These are phyloP conservation scores for Phytophthora tubulina DNA, from an alignment of 352 stramenopile species.

Conservation along the genomic window DNA sequence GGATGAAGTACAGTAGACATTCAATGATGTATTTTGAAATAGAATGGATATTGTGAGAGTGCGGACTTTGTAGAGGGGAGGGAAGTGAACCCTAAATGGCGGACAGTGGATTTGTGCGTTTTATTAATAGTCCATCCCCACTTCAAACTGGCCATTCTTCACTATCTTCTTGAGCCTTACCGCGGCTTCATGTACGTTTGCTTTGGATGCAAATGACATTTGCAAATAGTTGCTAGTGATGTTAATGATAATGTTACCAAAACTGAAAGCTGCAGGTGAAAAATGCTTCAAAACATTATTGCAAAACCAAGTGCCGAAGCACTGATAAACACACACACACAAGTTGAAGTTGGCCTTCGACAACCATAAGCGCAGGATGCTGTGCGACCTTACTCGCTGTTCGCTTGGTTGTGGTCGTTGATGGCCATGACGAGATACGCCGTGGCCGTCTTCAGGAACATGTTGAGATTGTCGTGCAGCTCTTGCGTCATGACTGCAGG, in stretches of 20 bases:
- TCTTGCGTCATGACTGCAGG: slow-evolving; percentile 32
- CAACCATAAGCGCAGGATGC: neutral
- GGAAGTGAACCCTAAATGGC: slow-evolving; percentile 1
- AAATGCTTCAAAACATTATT: neutral
- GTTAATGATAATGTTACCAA: too few relatives aligned
- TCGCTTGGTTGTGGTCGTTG: slow-evolving; percentile 35
- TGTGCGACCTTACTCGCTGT: slow-evolving; percentile 7
- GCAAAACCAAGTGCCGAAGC: slow-evolving; percentile 8
- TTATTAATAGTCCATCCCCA: slow-evolving; percentile 30
- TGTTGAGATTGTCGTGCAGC: slow-evolving; percentile 41
- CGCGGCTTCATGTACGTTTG: neutral
- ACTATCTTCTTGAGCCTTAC: neutral
- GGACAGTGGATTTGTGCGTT: slow-evolving; percentile 4
- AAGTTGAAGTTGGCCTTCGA: slow-evolving; percentile 18
- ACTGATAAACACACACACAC: slow-evolving; percentile 25
- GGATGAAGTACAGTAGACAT: slow-evolving; percentile 13
- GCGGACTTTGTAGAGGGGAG: slow-evolving; percentile 32
- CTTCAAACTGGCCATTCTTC: slow-evolving; percentile 26
- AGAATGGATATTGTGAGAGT: neutral
- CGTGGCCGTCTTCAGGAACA: slow-evolving; percentile 49
- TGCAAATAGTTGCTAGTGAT: too few relatives aligned
- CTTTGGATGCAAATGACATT: neutral
- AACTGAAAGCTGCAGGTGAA: neutral
- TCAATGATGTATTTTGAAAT: neutral
- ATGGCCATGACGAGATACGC: slow-evolving; percentile 47